Base-by-base conservation (phyloP, 2,329 filamentous ascomycete genomes). In the Canariomyces notabilis region DNA sequence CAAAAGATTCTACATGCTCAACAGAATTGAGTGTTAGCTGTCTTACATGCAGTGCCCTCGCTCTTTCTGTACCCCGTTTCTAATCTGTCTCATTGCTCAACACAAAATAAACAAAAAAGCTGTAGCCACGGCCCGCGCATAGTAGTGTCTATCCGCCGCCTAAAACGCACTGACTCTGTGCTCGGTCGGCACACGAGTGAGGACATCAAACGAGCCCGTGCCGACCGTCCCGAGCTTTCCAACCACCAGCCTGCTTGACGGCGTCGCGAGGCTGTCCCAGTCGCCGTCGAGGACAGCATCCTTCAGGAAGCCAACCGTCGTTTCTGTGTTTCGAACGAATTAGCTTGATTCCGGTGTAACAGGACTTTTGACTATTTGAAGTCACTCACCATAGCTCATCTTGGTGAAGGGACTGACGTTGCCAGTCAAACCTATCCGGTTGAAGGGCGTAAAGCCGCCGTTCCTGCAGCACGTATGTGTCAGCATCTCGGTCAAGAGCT, bases 351-450 rank as follows among this genome's bases (percentile, higher is more conserved):
- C n/a, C n/a, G n/a, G n/a, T n/a, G n/a, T n/a, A n/a, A n/a, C n/a
- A n/a, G n/a, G n/a, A n/a, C n/a, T n/a, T n/a, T n/a, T n/a, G n/a
- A n/a, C n/a, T 2, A 6, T 18, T 22, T 6, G 32, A 22, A 42
- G n/a, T n/a, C n/a, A 46, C 56, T 34, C 51, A 57, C 98, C 93
- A 70, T 97, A 98, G 66, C 88, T 95, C 91, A 97, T 97, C 77
- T 97, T 97, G 69, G 93, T 91, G 58, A 98, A 91, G 0, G 93
- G 89, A 56, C 84, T 90, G 21, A 91, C 84, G 60, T 88, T 90
- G 54, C 87, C 83, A 62, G 82, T 83, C 50, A 98, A 73, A 1
- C 91, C 93, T 62, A 87, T 94, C 39, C 93, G 85, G 68, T 88
- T 95, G 71, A 98, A 98, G 1, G 93, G 84, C 38, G 83, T 86